These are phyloP conservation scores for Ceratobasidium sp. DNA, from an alignment of 1,284 basidiomycete species.

Conservation along the genomic window DNA sequence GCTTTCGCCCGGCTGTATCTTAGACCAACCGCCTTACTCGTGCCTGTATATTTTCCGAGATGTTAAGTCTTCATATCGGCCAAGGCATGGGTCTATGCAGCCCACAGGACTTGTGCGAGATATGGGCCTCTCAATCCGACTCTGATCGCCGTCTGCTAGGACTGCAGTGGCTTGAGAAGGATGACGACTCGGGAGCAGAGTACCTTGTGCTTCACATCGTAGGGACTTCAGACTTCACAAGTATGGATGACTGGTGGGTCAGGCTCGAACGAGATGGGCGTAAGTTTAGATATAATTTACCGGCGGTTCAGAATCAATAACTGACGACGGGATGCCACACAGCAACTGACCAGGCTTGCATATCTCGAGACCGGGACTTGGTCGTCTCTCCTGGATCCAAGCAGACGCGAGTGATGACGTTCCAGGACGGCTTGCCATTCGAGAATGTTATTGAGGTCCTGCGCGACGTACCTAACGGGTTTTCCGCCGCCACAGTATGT, in stretches of 20 bases:
- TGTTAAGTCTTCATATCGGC: slow-evolving; percentile 10
- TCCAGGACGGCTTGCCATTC: slow-evolving; percentile 9
- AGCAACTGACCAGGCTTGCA: slow-evolving; percentile 4
- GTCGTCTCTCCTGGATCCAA: not conserved
- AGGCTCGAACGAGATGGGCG: slow-evolving; percentile 22
- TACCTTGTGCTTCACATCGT: slow-evolving; percentile 16
- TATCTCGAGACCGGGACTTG: not conserved
- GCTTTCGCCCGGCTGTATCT: not conserved
- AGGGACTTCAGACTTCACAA: slow-evolving; percentile 5
- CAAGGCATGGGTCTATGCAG: slow-evolving; percentile 11
- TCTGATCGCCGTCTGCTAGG: slow-evolving; percentile 27
- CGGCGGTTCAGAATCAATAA: not conserved
- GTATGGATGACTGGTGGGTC: slow-evolving; percentile 25
- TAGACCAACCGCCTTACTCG: not conserved
- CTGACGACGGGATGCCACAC: not conserved
- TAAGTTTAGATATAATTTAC: not conserved
- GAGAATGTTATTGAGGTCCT: slow-evolving; percentile 19
- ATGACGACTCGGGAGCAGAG: slow-evolving; percentile 19
- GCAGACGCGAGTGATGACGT: slow-evolving; percentile 6
- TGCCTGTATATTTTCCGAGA: not conserved
- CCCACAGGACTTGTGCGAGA: slow-evolving; percentile 33
- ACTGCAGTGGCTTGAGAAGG: slow-evolving; percentile 23
- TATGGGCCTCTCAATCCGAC: slow-evolving; percentile 23
- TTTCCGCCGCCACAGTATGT: not conserved
- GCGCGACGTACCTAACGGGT: slow-evolving; percentile 2